Evolutionary conservation across 768 basidiomycete genomes (phyloP).

Genomic region (Amanita pseudoporphyria): DNA sequence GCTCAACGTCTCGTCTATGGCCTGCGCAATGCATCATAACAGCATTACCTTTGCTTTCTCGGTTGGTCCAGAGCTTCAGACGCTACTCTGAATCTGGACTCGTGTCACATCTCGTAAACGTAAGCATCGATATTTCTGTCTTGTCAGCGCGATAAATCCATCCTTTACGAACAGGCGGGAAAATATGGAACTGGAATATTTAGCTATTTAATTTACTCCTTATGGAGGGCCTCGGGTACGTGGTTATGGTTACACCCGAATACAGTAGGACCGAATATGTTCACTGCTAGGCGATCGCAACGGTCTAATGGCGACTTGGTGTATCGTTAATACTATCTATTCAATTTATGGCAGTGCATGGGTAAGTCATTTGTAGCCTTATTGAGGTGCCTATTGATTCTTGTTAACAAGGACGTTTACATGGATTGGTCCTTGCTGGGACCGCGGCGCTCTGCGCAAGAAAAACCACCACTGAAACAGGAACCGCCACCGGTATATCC

Average conservation of each 20-base stretch:
- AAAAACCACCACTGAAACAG: no score
- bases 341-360: slow-evolving; percentile 69
- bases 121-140: slow-evolving; percentile 18
- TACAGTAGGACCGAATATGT: not conserved
- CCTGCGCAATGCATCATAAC: slow-evolving; percentile 48
- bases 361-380: slow-evolving; percentile 35
- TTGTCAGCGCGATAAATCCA: not conserved
- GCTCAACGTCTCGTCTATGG: slow-evolving; percentile 43
- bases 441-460: no score
- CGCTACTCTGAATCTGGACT: slow-evolving; percentile 77
- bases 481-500: slow-evolving; percentile 42
- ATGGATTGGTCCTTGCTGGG: slow-evolving; percentile 91
- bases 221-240: slow-evolving; percentile 66
- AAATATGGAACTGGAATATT: slow-evolving; percentile 71
- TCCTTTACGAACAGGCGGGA: slow-evolving; percentile 48
- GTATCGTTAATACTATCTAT: slow-evolving; percentile 51
- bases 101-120: slow-evolving; percentile 81
- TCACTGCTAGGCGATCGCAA: slow-evolving; percentile 23
- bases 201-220: slow-evolving; percentile 56
- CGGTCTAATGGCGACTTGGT: slow-evolving; percentile 56
- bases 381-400: not conserved
- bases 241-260: slow-evolving; percentile 9
- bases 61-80: slow-evolving; percentile 78
- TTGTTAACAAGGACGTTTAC: slow-evolving; percentile 45
- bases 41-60: slow-evolving; percentile 60